Base-by-base conservation (phyloP, 306 rosid genomes). In the Castanospermum australe region DNA sequence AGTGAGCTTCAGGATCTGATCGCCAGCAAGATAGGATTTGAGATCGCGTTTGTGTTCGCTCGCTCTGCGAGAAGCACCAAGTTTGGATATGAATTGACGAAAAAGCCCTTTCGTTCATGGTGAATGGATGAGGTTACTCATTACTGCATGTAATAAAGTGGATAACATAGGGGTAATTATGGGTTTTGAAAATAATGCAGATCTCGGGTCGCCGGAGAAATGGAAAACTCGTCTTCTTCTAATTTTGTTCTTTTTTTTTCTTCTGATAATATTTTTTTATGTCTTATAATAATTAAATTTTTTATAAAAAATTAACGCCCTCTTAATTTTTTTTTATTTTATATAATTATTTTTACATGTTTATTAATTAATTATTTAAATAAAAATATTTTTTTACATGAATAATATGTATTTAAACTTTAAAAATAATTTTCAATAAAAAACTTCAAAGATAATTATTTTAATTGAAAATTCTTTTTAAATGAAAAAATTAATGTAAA, bases 1-100 rank as follows among this genome's bases (percentile, higher is more conserved):
- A 57, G 45, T 17, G 76, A 51, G 17, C 67, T 79, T 67, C 61
- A 8, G 52, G 82, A 85, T 78, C 82, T 75, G 77, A 79, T 55
- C 41, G 71, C 76, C 48, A 62, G 22, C 59, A 44, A 11, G 44
- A 62, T 45, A 28, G 35, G 14, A 75, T 38, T 33, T 82, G 42
- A 69, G 82, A 82, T 76, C 76, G 86, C 57, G 45, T 62, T 82
- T 17, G 33, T 39, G 61, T 69, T 60, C 41, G 38, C 4, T 36
- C 5, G 3, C 15, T 54, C 3, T 48, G 9, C 14, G n/a, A 50
- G 50, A 54, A 52, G 44, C 50, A 35, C 65, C 20, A 70, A 32
- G 47, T 6, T 10, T 17, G 1, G 2, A 0, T 4, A 0, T 21
- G 59, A 57, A 79, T 32, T 79, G 74, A 86, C 87, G 13, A 4